Evolutionary conservation across 805 yeast genomes (phyloP), one percentile per base, ranked within the genome.

Genomic region (Torulaspora gathmanii): DNA sequence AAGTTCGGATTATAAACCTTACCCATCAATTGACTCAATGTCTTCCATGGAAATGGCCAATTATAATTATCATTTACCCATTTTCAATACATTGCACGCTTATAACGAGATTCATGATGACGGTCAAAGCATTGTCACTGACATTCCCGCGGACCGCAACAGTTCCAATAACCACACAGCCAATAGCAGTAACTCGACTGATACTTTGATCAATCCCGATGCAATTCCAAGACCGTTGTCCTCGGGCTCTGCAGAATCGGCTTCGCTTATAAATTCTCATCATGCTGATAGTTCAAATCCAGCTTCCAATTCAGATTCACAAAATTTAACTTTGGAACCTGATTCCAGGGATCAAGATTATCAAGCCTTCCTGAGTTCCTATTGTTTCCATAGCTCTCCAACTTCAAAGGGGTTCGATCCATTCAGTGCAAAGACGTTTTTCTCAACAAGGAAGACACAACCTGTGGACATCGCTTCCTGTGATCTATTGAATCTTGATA

Each of bases 291-390:
- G 28, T 9, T 20, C 20, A 8, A 17, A 23, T 12, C 16, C 33
- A 10, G 26, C 31, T 19, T 19, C 41, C 19, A 23, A 23, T 17
- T 28, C 31, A 9, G 31, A 38, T 22, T 28, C 34, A 13, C 19
- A 38, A 12, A 28, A 20, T 28, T 12, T 16, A 11, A 29, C 33
- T 13, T 17, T 30, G 3, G 40, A 37, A 28, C 11, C 30, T 6
- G 30, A 26, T 7, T 15, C 37, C 23, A 52, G 49, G 30, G 50
- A 54, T 41, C 45, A 49, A 44, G 58, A 58, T 44, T 60, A 61
- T 42, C 56, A 61, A 34, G 52, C 57, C 10, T 51, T 61, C 35
- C 36, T 58, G 23, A 53, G 55, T 34, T 54, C 64, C 4, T 60
- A 57, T 37, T 58, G 65, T 44, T 61, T 60, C 41, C 54, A 56